A percentile compares a stretch with the other conserved stretches of the same genome.
Conservation (phyloP, 2,329 filamentous ascomycete species). For the Alternaria conjuncta region DNA sequence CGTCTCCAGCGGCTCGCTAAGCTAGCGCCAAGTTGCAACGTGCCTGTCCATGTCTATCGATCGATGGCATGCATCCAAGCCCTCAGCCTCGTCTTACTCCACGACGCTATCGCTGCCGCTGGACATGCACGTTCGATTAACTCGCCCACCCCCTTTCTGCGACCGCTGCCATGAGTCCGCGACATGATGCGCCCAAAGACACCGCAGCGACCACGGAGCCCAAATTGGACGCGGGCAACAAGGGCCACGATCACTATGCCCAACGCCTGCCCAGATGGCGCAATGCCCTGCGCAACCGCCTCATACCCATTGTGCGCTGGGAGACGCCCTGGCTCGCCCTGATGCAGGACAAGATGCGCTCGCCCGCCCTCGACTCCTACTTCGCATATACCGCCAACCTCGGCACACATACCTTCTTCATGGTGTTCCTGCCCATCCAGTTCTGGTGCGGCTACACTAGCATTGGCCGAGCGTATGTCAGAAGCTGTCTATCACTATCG, state of each 20-base stretch:
- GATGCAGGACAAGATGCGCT: constrained; percentile 80
- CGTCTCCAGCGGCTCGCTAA: constrained; percentile 13
- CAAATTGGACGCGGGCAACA: constrained; percentile 73
- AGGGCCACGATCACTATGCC: constrained; percentile 77
- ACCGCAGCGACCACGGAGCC: constrained; percentile 16
- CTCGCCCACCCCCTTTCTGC: constrained; percentile 14
- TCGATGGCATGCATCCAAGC: background rate
- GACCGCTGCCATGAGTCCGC: constrained; percentile 34
- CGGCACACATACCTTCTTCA: constrained; percentile 98
- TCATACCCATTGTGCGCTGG: constrained; percentile 88
- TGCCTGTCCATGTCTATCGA: constrained; percentile 6
- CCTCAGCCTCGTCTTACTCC: constrained; percentile 2
- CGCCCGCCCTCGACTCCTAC: constrained; percentile 88
- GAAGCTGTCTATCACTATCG: constrained; percentile 5
- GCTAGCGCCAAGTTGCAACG: constrained; percentile 6
- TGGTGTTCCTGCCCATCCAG: constrained; percentile 90
- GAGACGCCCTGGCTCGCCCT: constrained; percentile 94
- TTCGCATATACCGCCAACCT: constrained; percentile 97
- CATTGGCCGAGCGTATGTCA: constrained; percentile 82
- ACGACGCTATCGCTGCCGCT: background rate
- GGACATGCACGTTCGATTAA: constrained; percentile 20
- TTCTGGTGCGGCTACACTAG: constrained; percentile 94
- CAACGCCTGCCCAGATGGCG: constrained; percentile 86
- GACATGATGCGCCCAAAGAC: constrained; percentile 24
- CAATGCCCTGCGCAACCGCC: constrained; percentile 78